Evolutionary conservation across 495 filamentous ascomycete genomes (phyloP).

Genomic region (Cryomyces minteri): DNA sequence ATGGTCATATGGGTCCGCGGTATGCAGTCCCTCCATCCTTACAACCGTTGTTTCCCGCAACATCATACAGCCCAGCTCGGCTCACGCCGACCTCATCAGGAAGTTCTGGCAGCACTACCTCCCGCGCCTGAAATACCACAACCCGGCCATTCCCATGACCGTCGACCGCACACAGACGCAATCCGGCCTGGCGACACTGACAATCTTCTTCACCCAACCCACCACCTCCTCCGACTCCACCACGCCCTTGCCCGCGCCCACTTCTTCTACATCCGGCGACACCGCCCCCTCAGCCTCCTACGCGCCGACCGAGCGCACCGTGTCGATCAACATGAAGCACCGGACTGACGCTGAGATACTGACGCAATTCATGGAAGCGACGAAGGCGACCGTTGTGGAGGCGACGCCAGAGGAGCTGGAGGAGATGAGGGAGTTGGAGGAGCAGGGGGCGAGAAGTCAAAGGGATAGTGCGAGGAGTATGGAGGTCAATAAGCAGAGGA

Average conservation of each 20-base stretch:
- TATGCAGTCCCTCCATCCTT: constrained; percentile 17
- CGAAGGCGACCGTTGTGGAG: constrained; percentile 43
- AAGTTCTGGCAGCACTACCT: constrained; percentile 80
- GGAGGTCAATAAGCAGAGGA: constrained; percentile 42
- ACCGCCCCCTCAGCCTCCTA: constrained; percentile 24
- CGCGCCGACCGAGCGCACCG: constrained; percentile 20
- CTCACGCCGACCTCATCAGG: constrained; percentile 20
- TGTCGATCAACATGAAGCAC: constrained; percentile 46
- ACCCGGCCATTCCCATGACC: constrained; percentile 67
- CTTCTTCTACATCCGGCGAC: constrained; percentile 14
- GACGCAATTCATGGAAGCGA: constrained; percentile 43
- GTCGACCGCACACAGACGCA: constrained; percentile 45
- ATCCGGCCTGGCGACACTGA: constrained; percentile 43
- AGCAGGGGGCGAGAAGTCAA: constrained; percentile 29
- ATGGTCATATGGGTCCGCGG: constrained; percentile 69
- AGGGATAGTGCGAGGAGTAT: constrained; percentile 38
- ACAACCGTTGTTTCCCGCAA: neutral
- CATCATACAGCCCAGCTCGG: neutral
- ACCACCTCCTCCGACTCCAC: constrained; percentile 9
- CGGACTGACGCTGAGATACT: constrained; percentile 45
- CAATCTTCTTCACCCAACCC: constrained; percentile 45
- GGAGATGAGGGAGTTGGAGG: constrained; percentile 39
- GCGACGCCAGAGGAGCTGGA: constrained; percentile 36
- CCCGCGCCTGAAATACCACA: constrained; percentile 82
- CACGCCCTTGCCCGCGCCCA: constrained; percentile 13